phyloP scores from a whole-genome alignment of 306 rosid genomes.

The Dalbergia cultrata region DNA sequence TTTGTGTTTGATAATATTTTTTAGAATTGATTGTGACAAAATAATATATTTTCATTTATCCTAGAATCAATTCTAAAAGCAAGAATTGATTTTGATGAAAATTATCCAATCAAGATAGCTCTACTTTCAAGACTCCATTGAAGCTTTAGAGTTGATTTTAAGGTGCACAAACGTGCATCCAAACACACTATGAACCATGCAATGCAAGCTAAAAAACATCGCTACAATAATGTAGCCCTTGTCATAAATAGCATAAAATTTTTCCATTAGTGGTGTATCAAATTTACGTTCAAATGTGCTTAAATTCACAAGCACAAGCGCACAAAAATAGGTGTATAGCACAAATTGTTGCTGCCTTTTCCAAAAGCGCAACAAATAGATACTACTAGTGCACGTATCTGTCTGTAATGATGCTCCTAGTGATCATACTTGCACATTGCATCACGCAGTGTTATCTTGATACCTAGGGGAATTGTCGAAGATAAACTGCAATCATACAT shows the following conservation, averaged over 20 bases:
- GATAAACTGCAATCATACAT: neutral
- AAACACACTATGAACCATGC: neutral
- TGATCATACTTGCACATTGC: neutral
- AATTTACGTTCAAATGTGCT: neutral
- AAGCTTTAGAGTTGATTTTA: no score
- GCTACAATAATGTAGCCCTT: neutral
- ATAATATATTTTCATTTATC: no score
- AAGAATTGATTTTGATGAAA: no score
- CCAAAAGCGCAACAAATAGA: conserved; percentile 1
- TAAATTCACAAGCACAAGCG: conserved; percentile 1
- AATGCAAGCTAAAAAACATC: neutral
- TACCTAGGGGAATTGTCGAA: conserved; percentile 17
- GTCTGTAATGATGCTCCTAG: neutral
- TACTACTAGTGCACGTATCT: neutral
- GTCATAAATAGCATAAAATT: neutral
- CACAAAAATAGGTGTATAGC: neutral
- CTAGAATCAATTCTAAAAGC: no score
- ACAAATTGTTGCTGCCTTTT: conserved; percentile 24
- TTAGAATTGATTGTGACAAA: no score
- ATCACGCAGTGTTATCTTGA: neutral
- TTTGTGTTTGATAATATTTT: no score
- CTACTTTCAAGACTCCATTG: no score
- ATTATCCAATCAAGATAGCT: no score
- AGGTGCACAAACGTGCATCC: no score
- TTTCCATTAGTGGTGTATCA: neutral